Conservation (phyloP, 805 yeast genomes). For the Ogataea pini region DNA sequence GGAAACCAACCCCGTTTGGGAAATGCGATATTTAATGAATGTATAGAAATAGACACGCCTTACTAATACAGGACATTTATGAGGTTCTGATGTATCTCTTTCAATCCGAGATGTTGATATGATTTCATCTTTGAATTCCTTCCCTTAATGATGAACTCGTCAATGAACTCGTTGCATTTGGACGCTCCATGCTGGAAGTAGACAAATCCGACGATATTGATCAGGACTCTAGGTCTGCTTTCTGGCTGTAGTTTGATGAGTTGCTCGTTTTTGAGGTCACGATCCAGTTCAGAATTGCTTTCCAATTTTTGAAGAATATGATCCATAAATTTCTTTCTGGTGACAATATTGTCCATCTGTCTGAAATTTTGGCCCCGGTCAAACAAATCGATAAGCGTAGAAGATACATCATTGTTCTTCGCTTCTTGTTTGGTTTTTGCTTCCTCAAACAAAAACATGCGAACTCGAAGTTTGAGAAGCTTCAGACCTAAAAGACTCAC, state of each 20-base stretch:
- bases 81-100: conserved; percentile 21
- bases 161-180: conserved; percentile 24
- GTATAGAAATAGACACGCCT: not conserved
- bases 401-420: not conserved
- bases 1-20: conserved; percentile 63
- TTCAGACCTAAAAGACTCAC: conserved; percentile 13
- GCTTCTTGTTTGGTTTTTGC: not conserved
- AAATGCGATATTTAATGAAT: conserved; percentile 4
- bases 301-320: conserved; percentile 24
- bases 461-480: conserved; percentile 8
- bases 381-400: conserved; percentile 7
- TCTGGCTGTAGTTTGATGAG: conserved; percentile 23
- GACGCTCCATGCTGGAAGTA: conserved; percentile 25
- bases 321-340: conserved; percentile 23
- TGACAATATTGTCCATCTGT: conserved; percentile 8
- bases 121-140: conserved; percentile 10
- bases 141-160: conserved; percentile 33
- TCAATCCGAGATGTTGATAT: conserved; percentile 31
- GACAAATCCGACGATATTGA: conserved; percentile 31
- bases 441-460: conserved; percentile 11
- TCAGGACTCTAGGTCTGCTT: conserved; percentile 24
- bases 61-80: not conserved
- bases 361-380: not conserved
- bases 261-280: conserved; percentile 1
- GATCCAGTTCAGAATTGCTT: conserved; percentile 11